A percentile compares a stretch with the other conserved stretches of the same genome.
These are phyloP conservation scores for Aspergillus japonicus DNA, from an alignment of 2,329 filamentous ascomycete genomes.

Conservation along the genomic window DNA sequence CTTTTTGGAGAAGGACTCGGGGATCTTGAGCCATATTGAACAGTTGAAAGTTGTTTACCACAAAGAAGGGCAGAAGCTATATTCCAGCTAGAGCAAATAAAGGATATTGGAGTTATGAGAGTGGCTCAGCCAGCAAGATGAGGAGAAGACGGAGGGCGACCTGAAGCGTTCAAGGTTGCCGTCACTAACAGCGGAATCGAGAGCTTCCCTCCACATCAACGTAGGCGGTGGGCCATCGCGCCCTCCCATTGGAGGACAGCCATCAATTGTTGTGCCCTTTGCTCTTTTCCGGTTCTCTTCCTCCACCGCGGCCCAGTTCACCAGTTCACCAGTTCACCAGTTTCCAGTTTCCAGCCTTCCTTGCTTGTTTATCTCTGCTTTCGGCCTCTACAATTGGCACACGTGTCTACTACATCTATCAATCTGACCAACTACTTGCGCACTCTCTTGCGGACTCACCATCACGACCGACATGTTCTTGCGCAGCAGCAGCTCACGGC, in stretches of 20 bases:
- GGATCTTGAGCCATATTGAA: conserved; percentile 71
- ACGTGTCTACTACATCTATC: not conserved
- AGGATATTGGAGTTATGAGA: not conserved
- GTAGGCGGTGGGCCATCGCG: conserved; percentile 21
- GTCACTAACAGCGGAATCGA: not conserved
- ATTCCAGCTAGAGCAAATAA: not conserved
- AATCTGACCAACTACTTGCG: not conserved
- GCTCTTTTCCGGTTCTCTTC: not conserved
- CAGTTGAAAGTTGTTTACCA: not conserved
- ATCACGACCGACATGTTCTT: conserved; percentile 1
- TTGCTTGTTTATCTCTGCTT: not conserved
- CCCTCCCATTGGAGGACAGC: conserved; percentile 2
- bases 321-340: not conserved
- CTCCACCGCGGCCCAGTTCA: too few species aligned
- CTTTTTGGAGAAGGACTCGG: conserved; percentile 75
- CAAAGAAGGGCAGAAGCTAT: not conserved
- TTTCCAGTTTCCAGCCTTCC: not conserved
- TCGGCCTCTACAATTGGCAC: conserved; percentile 8
- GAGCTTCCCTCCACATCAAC: conserved; percentile 14
- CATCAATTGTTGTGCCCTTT: conserved; percentile 1
- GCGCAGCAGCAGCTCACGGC: conserved; percentile 17
- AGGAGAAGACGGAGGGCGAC: conserved; percentile 6
- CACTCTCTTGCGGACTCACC: too few species aligned
- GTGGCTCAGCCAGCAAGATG: not conserved
- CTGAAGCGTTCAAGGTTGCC: not conserved